A percentile compares a stretch with the other conserved stretches of the same genome.
Conservation (phyloP, 1,284 basidiomycete genomes). For the Somion occarium region DNA sequence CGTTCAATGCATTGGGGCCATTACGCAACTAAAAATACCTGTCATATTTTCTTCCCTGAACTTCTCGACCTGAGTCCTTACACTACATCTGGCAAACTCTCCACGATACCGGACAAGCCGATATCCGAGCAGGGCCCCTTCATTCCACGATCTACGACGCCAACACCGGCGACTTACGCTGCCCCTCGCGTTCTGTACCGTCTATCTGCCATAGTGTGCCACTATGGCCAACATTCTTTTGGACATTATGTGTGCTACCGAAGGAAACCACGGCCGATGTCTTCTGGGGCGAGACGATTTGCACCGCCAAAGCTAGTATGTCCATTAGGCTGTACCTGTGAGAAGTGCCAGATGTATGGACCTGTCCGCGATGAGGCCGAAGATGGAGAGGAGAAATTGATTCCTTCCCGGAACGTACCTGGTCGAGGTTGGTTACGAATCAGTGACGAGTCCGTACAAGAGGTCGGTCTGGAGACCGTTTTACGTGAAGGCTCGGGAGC, state of each 20-base stretch:
- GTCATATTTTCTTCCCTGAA: slow-evolving; percentile 79
- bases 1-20: slow-evolving; percentile 77
- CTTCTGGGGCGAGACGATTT: slow-evolving; percentile 29
- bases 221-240: slow-evolving; percentile 85
- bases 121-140: slow-evolving; percentile 50
- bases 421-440: slow-evolving; percentile 80
- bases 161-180: slow-evolving; percentile 48
- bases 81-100: slow-evolving; percentile 74
- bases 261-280: slow-evolving; percentile 59
- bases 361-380: slow-evolving; percentile 35
- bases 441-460: slow-evolving; percentile 79
- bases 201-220: slow-evolving; percentile 79
- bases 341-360: slow-evolving; percentile 35
- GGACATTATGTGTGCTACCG: slow-evolving; percentile 91
- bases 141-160: slow-evolving; percentile 45
- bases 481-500: slow-evolving; percentile 67
- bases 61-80: slow-evolving; percentile 82
- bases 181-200: slow-evolving; percentile 68
- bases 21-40: slow-evolving; percentile 77
- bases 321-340: slow-evolving; percentile 41
- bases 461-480: slow-evolving; percentile 73
- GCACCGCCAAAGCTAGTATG: slow-evolving; percentile 46
- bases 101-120: slow-evolving; percentile 56
- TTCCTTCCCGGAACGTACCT: slow-evolving; percentile 11
- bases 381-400: background rate